These are phyloP conservation scores for Colletotrichum agaves DNA, from an alignment of 2,329 filamentous ascomycete genomes.

Conservation along the genomic window DNA sequence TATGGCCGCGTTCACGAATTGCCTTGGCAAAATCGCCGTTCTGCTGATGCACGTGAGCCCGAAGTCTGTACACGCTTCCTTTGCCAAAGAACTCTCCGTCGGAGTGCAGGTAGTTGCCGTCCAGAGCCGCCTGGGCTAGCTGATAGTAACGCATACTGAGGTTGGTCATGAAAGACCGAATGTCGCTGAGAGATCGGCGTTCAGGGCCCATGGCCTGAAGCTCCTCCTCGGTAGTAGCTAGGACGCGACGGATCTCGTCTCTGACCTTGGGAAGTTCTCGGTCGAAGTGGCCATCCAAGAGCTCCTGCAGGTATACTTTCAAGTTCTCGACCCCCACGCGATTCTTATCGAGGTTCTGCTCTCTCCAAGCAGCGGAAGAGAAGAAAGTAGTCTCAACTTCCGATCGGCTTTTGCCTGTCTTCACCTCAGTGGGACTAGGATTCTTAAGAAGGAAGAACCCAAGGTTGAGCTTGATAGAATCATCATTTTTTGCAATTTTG, in stretches of 20 bases:
- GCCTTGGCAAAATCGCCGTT: conserved; percentile 57
- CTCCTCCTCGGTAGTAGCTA: conserved; percentile 43
- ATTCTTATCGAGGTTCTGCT: conserved; percentile 42
- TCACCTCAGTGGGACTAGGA: conserved; percentile 40
- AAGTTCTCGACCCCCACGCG: conserved; percentile 61
- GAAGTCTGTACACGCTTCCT: conserved; percentile 58
- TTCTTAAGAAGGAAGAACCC: conserved; percentile 66
- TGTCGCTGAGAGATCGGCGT: conserved; percentile 57
- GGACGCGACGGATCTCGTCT: conserved; percentile 48
- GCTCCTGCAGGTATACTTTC: conserved; percentile 58
- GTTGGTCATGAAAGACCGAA: conserved; percentile 58
- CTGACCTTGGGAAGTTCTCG: conserved; percentile 51
- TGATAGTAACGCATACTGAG: conserved; percentile 57
- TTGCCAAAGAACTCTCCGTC: conserved; percentile 59
- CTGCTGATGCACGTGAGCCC: conserved; percentile 64
- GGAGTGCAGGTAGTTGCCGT: conserved; percentile 59
- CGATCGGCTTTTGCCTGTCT: conserved; percentile 43
- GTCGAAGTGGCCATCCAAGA: conserved; percentile 60
- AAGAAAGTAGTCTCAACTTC: conserved; percentile 56
- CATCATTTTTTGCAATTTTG: conserved; percentile 55
- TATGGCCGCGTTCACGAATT: conserved; percentile 51
- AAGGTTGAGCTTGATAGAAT: conserved; percentile 56
- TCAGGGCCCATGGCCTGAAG: conserved; percentile 61
- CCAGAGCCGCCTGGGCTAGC: conserved; percentile 56
- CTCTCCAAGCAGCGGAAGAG: conserved; percentile 51